phyloP scores from a whole-genome alignment of 768 basidiomycete species.

The Clitopilus passeckerianus region DNA sequence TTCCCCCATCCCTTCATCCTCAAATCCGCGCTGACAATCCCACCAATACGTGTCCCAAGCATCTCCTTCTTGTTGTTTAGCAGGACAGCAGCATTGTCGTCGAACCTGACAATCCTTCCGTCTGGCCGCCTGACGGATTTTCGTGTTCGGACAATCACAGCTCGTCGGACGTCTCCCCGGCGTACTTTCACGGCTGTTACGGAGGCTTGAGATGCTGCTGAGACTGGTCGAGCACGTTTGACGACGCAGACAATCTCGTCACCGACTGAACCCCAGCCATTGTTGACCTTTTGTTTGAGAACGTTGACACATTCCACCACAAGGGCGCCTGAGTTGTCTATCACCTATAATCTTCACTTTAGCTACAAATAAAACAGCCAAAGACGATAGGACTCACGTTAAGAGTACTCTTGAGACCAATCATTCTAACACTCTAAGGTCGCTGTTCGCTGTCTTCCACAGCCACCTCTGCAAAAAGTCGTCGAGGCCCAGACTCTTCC shows the following conservation, averaged over 20 bases:
- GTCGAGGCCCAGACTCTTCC: neutral
- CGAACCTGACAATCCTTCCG: conserved; percentile 84
- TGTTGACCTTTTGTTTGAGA: conserved; percentile 92
- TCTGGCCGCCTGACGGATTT: conserved; percentile 84
- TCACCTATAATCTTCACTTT: conserved; percentile 51
- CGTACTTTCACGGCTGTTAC: conserved; percentile 86
- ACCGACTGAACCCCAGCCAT: conserved; percentile 89
- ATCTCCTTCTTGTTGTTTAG: conserved; percentile 95
- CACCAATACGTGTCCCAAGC: conserved; percentile 91
- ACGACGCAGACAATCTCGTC: conserved; percentile 97
- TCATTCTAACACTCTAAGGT: conserved; percentile 47
- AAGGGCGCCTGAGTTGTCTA: conserved; percentile 96
- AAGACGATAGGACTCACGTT: conserved; percentile 49
- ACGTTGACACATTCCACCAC: conserved; percentile 96
- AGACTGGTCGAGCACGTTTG: conserved; percentile 82
- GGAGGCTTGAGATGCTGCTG: conserved; percentile 59
- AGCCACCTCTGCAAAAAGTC: conserved; percentile 2
- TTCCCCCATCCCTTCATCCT: conserved; percentile 93
- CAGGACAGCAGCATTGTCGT: conserved; percentile 94
- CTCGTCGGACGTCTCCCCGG: conserved; percentile 90
- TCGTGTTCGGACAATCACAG: conserved; percentile 91
- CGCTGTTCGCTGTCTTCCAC: neutral
- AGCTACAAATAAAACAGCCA: neutral
- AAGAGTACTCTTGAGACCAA: conserved; percentile 90
- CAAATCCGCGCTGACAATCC: conserved; percentile 88